phyloP scores from a whole-genome alignment of 2,329 filamentous ascomycete genomes.

The Pseudogymnoascus sp. region DNA sequence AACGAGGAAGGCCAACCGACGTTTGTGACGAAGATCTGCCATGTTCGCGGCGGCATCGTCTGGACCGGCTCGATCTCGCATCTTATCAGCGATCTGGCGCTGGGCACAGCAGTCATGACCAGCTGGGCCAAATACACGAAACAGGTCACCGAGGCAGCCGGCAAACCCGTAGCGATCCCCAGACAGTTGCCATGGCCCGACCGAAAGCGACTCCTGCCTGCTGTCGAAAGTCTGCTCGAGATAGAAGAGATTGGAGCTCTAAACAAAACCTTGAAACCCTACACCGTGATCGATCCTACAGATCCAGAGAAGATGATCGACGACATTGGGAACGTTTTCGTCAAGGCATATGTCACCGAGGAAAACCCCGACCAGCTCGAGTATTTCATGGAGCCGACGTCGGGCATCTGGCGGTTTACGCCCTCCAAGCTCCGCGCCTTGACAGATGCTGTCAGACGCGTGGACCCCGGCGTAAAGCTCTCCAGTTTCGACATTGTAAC shows the following conservation, averaged over 20 bases:
- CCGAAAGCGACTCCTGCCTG: neutral
- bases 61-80: neutral
- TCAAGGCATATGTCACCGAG: neutral
- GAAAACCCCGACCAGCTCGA: neutral
- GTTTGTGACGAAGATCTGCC: neutral
- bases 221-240: neutral
- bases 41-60: neutral
- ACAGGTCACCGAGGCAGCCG: neutral
- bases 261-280: neutral
- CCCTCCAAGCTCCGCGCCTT: neutral
- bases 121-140: constrained; percentile 1
- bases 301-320: neutral
- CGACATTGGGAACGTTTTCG: neutral
- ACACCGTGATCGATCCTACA: neutral
- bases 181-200: neutral
- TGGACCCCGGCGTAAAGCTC: neutral
- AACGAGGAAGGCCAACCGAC: neutral
- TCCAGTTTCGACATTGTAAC: neutral
- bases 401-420: neutral
- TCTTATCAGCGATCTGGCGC: neutral
- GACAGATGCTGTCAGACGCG: neutral
- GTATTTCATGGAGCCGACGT: neutral
- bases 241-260: constrained; percentile 1
- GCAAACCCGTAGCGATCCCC: neutral
- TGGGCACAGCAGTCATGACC: neutral